A percentile compares a stretch with the other conserved stretches of the same genome.
These are phyloP conservation scores for Cryoendolithus antarcticus DNA, from an alignment of 2,329 filamentous ascomycete genomes.

Conservation along the genomic window DNA sequence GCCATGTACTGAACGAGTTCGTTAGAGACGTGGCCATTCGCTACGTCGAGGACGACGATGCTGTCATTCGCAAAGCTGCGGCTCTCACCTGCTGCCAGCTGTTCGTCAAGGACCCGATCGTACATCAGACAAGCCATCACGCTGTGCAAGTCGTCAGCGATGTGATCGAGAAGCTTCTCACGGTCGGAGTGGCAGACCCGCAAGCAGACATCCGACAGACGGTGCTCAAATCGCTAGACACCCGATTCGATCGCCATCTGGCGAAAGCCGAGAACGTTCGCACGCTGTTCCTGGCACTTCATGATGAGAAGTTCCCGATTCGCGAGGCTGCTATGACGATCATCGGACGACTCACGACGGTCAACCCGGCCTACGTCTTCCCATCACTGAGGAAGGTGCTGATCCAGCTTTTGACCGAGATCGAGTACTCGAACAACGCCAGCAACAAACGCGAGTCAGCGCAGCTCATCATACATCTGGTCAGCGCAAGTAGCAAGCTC, in stretches of 20 bases:
- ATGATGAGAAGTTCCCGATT: constrained; percentile 87
- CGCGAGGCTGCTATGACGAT: constrained; percentile 92
- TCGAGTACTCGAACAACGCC: constrained; percentile 89
- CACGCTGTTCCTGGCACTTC: constrained; percentile 86
- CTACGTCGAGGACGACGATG: constrained; percentile 92
- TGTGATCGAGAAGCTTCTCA: constrained; percentile 92
- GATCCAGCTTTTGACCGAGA: constrained; percentile 88
- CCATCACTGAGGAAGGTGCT: constrained; percentile 88
- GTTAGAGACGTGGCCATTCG: constrained; percentile 96
- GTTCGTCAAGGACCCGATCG: constrained; percentile 91
- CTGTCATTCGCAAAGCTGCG: constrained; percentile 84
- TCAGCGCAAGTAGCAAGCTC: constrained; percentile 81
- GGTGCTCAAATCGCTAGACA: constrained; percentile 78
- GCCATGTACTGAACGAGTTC: constrained; percentile 93
- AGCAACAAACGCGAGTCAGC: constrained; percentile 95
- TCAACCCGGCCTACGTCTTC: constrained; percentile 95
- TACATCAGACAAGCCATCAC: constrained; percentile 94
- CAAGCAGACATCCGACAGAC: constrained; percentile 81
- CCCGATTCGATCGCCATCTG: constrained; percentile 91
- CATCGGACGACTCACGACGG: constrained; percentile 78
- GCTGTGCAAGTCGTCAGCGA: constrained; percentile 95
- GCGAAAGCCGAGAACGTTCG: constrained; percentile 95
- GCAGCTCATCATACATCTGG: constrained; percentile 79
- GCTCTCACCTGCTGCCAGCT: constrained; percentile 96
- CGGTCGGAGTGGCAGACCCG: constrained; percentile 81